These are phyloP conservation scores for Ophidiomyces ophidiicola DNA, from an alignment of 2,329 filamentous ascomycete species.

Conservation along the genomic window DNA sequence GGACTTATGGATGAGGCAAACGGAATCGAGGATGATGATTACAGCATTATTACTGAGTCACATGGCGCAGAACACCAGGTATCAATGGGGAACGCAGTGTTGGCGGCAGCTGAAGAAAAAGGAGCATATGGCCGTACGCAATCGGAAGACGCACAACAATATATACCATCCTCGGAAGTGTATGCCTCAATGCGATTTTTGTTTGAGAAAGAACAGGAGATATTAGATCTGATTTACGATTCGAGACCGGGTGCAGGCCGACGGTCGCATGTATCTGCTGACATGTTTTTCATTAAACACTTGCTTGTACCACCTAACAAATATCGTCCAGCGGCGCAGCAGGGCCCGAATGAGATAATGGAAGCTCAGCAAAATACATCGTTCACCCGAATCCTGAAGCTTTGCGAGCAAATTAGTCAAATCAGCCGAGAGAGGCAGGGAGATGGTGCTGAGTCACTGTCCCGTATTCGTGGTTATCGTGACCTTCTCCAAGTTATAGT, in stretches of 20 bases:
- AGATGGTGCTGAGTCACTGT: constrained; percentile 32
- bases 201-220: constrained; percentile 76
- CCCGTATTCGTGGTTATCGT: constrained; percentile 51
- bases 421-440: constrained; percentile 58
- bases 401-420: constrained; percentile 59
- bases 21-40: constrained; percentile 20
- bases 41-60: constrained; percentile 44
- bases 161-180: constrained; percentile 73
- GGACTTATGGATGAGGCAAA: constrained; percentile 12
- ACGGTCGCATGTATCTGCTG: constrained; percentile 49
- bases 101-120: constrained; percentile 20
- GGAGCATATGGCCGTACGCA: constrained; percentile 19
- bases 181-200: constrained; percentile 63
- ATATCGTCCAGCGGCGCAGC: constrained; percentile 75
- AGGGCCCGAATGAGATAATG: constrained; percentile 66
- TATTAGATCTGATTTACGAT: constrained; percentile 74
- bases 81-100: constrained; percentile 40
- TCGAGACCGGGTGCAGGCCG: constrained; percentile 54
- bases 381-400: constrained; percentile 71
- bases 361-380: constrained; percentile 81
- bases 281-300: constrained; percentile 89
- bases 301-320: constrained; percentile 85
- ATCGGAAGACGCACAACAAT: constrained; percentile 49
- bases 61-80: constrained; percentile 49
- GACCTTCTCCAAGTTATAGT: constrained; percentile 74